These are phyloP conservation scores for Fusarium tuaranense DNA, from an alignment of 2,329 filamentous ascomycete genomes.

Conservation along the genomic window DNA sequence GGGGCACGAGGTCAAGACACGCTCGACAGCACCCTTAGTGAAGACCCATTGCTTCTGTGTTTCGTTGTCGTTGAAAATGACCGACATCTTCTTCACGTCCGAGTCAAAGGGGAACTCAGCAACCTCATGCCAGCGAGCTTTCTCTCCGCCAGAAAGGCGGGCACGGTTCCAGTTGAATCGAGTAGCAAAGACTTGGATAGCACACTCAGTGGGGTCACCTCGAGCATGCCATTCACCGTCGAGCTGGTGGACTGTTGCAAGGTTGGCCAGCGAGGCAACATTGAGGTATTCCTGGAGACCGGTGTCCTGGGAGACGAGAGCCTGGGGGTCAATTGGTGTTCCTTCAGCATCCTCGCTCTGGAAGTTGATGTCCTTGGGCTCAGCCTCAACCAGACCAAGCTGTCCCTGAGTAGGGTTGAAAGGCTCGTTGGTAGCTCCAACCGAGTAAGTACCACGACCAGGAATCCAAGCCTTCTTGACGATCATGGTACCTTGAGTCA, in stretches of 20 bases:
- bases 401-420: constrained; percentile 67
- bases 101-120: constrained; percentile 82
- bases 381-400: constrained; percentile 53
- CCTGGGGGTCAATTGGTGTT: constrained; percentile 39
- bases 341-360: constrained; percentile 42
- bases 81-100: constrained; percentile 81
- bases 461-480: constrained; percentile 65
- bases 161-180: constrained; percentile 74
- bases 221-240: constrained; percentile 70
- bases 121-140: constrained; percentile 66
- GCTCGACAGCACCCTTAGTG: constrained; percentile 77
- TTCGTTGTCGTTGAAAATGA: constrained; percentile 66
- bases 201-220: constrained; percentile 76
- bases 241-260: constrained; percentile 70
- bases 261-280: constrained; percentile 73
- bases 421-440: constrained; percentile 64
- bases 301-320: constrained; percentile 58
- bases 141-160: constrained; percentile 61
- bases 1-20: constrained; percentile 73
- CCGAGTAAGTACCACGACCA: constrained; percentile 58
- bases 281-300: constrained; percentile 68
- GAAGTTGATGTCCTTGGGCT: constrained; percentile 52
- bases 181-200: constrained; percentile 79
- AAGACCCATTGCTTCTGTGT: constrained; percentile 62
- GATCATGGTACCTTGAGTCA: constrained; percentile 66